phyloP scores from a whole-genome alignment of 2,329 filamentous ascomycete genomes.

The Penicillium expansum region DNA sequence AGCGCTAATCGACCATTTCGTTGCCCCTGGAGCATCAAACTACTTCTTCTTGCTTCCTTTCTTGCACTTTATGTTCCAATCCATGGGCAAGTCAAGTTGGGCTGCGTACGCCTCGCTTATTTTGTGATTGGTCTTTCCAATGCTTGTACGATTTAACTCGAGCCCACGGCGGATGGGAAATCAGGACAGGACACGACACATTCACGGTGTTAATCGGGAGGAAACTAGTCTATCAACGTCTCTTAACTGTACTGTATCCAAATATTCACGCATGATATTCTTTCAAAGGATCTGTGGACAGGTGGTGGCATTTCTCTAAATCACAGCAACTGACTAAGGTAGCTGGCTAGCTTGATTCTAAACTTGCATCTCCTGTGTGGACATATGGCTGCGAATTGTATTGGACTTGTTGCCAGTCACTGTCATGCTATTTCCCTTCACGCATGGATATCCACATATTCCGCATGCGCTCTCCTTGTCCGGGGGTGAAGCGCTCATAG shows the following conservation, averaged over 20 bases:
- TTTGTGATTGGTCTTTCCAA: background rate
- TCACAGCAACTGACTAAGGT: background rate
- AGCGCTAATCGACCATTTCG: constrained; percentile 50
- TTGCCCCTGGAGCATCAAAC: background rate
- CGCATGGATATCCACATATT: constrained; percentile 50
- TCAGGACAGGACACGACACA: background rate
- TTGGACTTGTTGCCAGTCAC: background rate
- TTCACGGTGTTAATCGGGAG: background rate
- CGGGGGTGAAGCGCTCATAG: constrained; percentile 52
- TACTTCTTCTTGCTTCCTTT: constrained; percentile 3
- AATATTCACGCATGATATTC: background rate
- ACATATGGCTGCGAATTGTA: background rate
- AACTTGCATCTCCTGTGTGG: background rate
- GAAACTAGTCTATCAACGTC: background rate
- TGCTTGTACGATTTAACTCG: background rate
- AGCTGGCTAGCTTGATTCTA: background rate
- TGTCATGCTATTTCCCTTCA: constrained; percentile 29
- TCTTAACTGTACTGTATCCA: constrained; percentile 1
- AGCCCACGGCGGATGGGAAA: background rate
- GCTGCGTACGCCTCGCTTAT: background rate
- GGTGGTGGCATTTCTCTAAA: background rate
- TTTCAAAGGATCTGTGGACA: background rate
- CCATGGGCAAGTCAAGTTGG: background rate
- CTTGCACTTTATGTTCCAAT: background rate
- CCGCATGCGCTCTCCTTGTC: constrained; percentile 52